phyloP scores from a whole-genome alignment of 2,329 filamentous ascomycete species.

The Fusarium mundagurra region DNA sequence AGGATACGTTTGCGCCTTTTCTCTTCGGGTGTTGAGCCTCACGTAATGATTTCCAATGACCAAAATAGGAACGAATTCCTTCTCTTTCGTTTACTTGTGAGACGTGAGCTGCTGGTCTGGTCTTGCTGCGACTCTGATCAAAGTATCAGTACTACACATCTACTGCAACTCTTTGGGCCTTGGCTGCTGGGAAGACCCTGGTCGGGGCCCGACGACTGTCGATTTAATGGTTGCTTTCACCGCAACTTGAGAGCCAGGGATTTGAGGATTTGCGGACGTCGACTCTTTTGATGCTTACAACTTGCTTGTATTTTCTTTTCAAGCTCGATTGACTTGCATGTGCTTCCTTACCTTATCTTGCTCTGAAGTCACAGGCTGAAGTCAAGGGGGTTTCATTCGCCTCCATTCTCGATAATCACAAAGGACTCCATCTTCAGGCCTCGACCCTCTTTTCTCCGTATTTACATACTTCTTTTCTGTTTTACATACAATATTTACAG shows the following conservation, averaged over 20 bases:
- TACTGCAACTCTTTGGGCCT: slow-evolving; percentile 7
- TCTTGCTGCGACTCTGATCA: not conserved
- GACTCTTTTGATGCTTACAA: slow-evolving; percentile 24
- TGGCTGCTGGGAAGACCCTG: slow-evolving; percentile 39
- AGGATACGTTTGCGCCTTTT: not conserved
- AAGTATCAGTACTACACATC: not conserved
- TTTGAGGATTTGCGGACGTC: slow-evolving; percentile 22
- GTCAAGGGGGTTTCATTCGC: not conserved
- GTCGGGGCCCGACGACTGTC: slow-evolving; percentile 28
- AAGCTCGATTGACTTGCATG: slow-evolving; percentile 1
- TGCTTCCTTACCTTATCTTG: slow-evolving; percentile 14
- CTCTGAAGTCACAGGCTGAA: slow-evolving; percentile 2
- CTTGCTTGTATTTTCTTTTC: not conserved
- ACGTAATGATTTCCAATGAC: not conserved
- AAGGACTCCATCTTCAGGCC: slow-evolving; percentile 13
- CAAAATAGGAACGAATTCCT: not conserved
- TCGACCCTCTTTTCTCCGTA: slow-evolving; percentile 23
- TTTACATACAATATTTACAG: not conserved
- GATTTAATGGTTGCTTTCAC: slow-evolving; percentile 41
- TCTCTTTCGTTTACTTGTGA: not conserved
- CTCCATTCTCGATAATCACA: slow-evolving; percentile 10
- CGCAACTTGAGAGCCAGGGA: slow-evolving; percentile 42
- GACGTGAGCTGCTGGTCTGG: not conserved
- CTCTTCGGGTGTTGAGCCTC: not conserved
- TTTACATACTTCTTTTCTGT: not conserved